Conservation (phyloP, 176 grass and related monocot species). For the Avena atlantica region DNA sequence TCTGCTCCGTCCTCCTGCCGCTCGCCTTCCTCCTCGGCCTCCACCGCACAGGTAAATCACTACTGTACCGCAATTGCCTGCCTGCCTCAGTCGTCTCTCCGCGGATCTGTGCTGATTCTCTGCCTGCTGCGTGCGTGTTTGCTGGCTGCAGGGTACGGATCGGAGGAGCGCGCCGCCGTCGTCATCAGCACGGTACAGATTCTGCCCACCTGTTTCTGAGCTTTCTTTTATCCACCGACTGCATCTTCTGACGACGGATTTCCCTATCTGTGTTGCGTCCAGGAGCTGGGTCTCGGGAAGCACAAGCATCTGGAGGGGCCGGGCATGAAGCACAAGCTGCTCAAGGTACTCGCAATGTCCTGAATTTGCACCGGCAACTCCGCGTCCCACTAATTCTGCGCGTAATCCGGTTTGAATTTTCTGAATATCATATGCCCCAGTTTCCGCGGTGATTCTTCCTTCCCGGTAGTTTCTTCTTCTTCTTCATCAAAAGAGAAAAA, state of each 20-base stretch:
- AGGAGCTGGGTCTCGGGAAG: conserved; percentile 46
- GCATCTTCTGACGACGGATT: conserved; percentile 1
- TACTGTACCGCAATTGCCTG: too few species aligned
- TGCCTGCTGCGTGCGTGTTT: too few species aligned
- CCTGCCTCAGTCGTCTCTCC: conserved; percentile 6
- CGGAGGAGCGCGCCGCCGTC: conserved; percentile 47
- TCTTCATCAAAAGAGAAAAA: not conserved
- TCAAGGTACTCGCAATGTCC: conserved; percentile 41
- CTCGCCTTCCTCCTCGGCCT: conserved; percentile 77
- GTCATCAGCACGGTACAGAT: conserved; percentile 48
- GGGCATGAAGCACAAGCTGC: conserved; percentile 50
- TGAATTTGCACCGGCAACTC: too few species aligned
- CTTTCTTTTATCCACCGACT: not conserved
- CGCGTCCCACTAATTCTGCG: not conserved
- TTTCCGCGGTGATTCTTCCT: not conserved
- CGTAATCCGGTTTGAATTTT: not conserved
- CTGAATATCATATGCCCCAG: not conserved
- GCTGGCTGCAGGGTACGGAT: conserved; percentile 44
- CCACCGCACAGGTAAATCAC: conserved; percentile 59
- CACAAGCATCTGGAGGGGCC: conserved; percentile 44
- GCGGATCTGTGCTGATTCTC: conserved; percentile 15
- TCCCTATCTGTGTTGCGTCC: not conserved
- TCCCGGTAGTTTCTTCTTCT: not conserved
- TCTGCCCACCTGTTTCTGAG: not conserved
- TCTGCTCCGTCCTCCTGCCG: conserved; percentile 74